Evolutionary conservation across 257 asterid species (phyloP).

Genomic region (Apocynum venetum): DNA sequence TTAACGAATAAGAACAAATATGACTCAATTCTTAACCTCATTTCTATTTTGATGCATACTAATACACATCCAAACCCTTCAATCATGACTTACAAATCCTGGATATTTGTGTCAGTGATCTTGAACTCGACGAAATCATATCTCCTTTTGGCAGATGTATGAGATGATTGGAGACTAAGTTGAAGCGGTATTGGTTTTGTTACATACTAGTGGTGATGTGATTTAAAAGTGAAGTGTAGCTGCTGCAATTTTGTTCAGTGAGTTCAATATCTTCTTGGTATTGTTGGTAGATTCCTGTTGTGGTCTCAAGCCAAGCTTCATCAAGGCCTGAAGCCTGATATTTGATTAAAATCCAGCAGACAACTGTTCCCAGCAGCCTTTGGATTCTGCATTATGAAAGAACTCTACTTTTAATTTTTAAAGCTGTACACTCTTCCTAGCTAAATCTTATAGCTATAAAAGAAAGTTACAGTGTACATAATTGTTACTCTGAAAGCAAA

Average conservation of each 20-base stretch:
- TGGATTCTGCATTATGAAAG: background rate
- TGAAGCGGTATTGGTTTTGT: background rate
- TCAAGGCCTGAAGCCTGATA: no score
- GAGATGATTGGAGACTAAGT: background rate
- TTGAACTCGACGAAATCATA: background rate
- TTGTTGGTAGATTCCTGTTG: background rate
- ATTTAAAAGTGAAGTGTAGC: background rate
- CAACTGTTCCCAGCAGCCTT: background rate
- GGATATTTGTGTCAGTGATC: background rate
- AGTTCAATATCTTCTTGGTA: background rate
- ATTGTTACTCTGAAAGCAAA: background rate
- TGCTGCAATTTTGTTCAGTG: background rate
- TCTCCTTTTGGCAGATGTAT: background rate
- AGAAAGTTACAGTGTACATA: background rate
- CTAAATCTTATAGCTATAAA: background rate
- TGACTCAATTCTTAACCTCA: background rate
- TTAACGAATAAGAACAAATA: no score
- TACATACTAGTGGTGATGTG: background rate
- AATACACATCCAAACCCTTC: background rate
- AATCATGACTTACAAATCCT: background rate
- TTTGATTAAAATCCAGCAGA: no score
- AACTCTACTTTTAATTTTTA: background rate
- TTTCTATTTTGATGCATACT: no score
- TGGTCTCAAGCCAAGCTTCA: background rate
- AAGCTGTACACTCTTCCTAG: no score